Evolutionary conservation across 768 basidiomycete genomes (phyloP), one percentile per base, ranked within the genome.

Genomic region (Rhodotorula paludigena): DNA sequence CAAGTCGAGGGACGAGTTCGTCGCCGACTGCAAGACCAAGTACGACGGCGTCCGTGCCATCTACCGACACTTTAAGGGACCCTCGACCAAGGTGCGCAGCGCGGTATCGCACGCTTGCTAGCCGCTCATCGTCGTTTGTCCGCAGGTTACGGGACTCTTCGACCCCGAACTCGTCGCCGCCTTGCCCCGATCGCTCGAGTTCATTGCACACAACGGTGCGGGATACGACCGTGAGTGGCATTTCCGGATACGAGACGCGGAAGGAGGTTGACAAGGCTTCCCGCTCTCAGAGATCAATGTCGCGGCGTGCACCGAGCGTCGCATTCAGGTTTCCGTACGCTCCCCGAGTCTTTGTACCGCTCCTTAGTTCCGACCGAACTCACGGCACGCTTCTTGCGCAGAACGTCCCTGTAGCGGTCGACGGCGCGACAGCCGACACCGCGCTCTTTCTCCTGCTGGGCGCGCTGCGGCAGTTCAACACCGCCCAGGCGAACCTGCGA

Each of bases 161-260:
- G 89, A 96, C 77, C 84, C 85, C 77, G 88, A 87, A 69, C 81
- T 94, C 71, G 82, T 96, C 71, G 78, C 81, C 56, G 84, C 83
- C 0, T 81, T 96, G 16, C 86, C 90, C 1, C 68, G 81, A 1
- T 82, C 81, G 28, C 82, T 93, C 69, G 86, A 86, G 75, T 92
- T 88, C 87, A 90, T 94, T 76, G 89, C 87, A 2, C 91, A 92
- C 78, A 92, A 92, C 64, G 92, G 92, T 18, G 91, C 92, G 0
- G 91, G 92, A 0, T 96, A 96, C 77, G 91, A 96, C 77, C 92
- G 56, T 56, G 23, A 25, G 23, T 25, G 36, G 33, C 20, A 11
- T 15, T 42, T 30, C 41, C 16, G 23, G n/a, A n/a, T n/a, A n/a
- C n/a, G n/a, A 15, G 6, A 1, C 44, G 35, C 45, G 16, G n/a